These are phyloP conservation scores for Xylariales sp. DNA, from an alignment of 2,329 filamentous ascomycete species.

Conservation along the genomic window DNA sequence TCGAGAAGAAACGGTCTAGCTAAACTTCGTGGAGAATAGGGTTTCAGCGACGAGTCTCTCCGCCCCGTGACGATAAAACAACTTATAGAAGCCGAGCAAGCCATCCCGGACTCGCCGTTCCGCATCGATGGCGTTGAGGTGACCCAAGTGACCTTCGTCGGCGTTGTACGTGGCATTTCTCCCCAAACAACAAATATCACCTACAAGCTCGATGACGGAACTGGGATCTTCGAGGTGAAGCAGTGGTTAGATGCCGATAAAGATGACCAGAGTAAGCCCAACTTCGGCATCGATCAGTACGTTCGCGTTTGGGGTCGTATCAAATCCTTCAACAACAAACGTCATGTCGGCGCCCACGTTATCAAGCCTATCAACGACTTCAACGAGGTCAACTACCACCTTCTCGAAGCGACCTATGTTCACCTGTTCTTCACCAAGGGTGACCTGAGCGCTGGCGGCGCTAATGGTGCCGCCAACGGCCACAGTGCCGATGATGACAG, in stretches of 20 bases:
- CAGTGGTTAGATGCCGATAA: constrained; percentile 72
- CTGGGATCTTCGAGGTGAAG: constrained; percentile 86
- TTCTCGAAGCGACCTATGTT: constrained; percentile 84
- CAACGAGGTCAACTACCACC: constrained; percentile 91
- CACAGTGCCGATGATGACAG: constrained; percentile 36
- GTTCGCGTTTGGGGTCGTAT: constrained; percentile 83
- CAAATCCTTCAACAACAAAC: constrained; percentile 79
- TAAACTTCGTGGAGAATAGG: too few species aligned
- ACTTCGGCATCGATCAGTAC: constrained; percentile 70
- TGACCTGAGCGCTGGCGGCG: constrained; percentile 30
- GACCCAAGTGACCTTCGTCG: constrained; percentile 78
- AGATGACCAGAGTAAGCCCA: constrained; percentile 43
- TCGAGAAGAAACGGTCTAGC: not conserved
- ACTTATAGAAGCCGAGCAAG: constrained; percentile 75
- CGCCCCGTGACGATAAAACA: constrained; percentile 96
- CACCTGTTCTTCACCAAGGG: constrained; percentile 81
- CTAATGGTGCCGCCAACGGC: constrained; percentile 27
- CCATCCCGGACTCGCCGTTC: constrained; percentile 70
- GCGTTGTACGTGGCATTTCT: constrained; percentile 83
- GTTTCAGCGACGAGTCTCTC: constrained; percentile 76
- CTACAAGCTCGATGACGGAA: constrained; percentile 93
- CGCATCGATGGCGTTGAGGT: constrained; percentile 74
- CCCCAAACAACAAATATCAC: constrained; percentile 88
- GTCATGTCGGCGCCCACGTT: constrained; percentile 74
- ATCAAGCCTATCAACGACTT: constrained; percentile 77